Base-by-base conservation (phyloP, 192 early-diverging fungal species). In the Phlyctochytrium bullatum region DNA sequence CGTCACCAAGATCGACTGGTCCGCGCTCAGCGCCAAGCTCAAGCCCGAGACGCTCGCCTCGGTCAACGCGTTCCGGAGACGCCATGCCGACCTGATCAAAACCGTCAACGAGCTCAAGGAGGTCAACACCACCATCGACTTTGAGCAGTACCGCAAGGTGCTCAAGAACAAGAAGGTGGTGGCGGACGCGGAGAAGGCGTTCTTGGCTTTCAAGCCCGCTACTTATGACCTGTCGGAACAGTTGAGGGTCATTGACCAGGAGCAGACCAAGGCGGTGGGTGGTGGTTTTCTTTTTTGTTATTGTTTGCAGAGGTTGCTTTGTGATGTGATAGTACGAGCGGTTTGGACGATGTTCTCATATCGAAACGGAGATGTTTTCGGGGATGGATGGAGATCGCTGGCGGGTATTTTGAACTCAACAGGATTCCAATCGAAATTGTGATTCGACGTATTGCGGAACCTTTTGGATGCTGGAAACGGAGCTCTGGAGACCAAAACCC, bases 91-190 rank as follows among this genome's bases (percentile, higher is more conserved):
- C 78, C 90, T 95, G 52, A 85, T 85, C 68, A 90, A 94, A 74
- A 77, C 88, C 65, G 82, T 97, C 52, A 52, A 73, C 34, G 91
- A 93, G 73, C 88, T 98, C 53, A 83, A 89, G 73, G 91, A 94
- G 71, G 90, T 92, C 51, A 81, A 84, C 67, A 86, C 88, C 61
- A 67, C 86, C 52, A 81, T 98, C 56, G 90, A 97, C 83, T 97
- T 97, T 81, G 90, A 82, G 12, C 79, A 87, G 77, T 98, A 96
- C 84, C 86, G 91, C 59, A 79, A 77, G 52, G 80, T 88, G n/a
- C 84, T 98, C 62, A 91, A 92, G 86, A 98, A 98, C 89, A 86
- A 86, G 65, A 87, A 84, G 53, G 84, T 98, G 54, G 89, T 97
- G 65, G 88, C 92, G 60, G 89, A 93, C 72, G 89, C 95, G 36